Evolutionary conservation across 1,284 basidiomycete genomes (phyloP), one percentile per base, ranked within the genome.

Genomic region (Naganishia sp.): DNA sequence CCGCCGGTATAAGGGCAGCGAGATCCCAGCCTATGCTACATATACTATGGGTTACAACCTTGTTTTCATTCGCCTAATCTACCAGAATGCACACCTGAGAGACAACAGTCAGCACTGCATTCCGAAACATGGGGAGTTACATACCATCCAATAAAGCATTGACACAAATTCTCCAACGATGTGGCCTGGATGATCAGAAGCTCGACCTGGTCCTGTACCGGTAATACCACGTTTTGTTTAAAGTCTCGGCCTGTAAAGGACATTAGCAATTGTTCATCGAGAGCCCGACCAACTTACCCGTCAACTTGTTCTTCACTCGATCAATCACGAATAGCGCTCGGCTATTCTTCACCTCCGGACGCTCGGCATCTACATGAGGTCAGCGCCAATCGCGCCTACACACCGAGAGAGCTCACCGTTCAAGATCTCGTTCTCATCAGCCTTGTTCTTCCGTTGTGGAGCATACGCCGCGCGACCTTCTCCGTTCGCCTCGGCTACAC

Each of bases 91-190:
- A 43, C 65, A 66, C 65, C 65, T 66, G 50, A 25, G 32, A 47
- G 6, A 41, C 49, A 28, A 18, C n/a, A 32, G 21, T 25, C 39
- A 35, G n/a, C 23, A 39, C 41, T 11, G 43, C 32, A 43, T 55
- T 39, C 53, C n/a, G 28, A 11, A 10, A 49, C 28, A 13, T 13
- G 25, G 32, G 23, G 52, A 55, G 21, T 15, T 1, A 56, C 65
- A 49, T 77, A 91, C 94, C 94, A 96, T 77, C 94, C 94, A 69
- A 93, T 92, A 82, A 96, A 98, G 73, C 91, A 93, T 75, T 94
- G 92, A 77, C 92, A 95, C 2, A 97, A 85, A 77, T 96, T 95
- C 79, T 96, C 93, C 53, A 95, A 82, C 13, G 89, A 88, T 6
- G 90, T 95, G 7, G 94, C 92, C 77, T 96, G 92, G 68, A 87